phyloP scores from a whole-genome alignment of 306 rosid genomes.

The Lupinus albus region DNA sequence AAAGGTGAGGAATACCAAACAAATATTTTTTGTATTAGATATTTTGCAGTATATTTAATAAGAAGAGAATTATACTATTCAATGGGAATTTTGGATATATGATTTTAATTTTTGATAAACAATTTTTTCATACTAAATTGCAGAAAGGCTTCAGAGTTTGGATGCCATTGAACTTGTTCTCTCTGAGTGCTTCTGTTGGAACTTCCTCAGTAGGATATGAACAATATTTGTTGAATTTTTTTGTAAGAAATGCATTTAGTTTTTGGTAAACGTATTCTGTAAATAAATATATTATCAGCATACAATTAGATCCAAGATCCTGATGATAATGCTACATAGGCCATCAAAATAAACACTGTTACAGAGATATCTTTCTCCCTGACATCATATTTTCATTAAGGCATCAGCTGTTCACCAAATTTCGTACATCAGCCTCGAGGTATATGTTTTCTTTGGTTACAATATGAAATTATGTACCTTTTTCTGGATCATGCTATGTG shows the following conservation, averaged over 20 bases:
- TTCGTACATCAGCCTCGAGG: conserved; percentile 28
- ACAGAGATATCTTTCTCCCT: conserved; percentile 1
- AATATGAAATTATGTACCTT: conserved; percentile 2
- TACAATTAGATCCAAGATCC: conserved; percentile 27
- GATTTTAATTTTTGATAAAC: neutral
- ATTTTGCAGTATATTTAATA: conserved; percentile 4
- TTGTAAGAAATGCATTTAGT: conserved; percentile 14
- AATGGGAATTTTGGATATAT: conserved; percentile 22
- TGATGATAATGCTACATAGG: neutral
- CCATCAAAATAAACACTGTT: conserved; percentile 1
- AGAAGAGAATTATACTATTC: neutral
- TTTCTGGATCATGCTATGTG: conserved; percentile 8
- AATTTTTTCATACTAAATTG: conserved; percentile 29
- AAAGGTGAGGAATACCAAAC: conserved; percentile 43
- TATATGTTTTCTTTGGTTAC: conserved; percentile 21
- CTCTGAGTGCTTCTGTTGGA: neutral
- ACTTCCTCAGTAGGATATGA: neutral
- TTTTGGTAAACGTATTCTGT: conserved; percentile 11
- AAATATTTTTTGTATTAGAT: conserved; percentile 33
- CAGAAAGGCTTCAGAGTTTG: conserved; percentile 13
- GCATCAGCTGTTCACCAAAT: conserved; percentile 16
- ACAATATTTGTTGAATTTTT: neutral
- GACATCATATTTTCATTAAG: conserved; percentile 9
- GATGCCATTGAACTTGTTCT: conserved; percentile 32
- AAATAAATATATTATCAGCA: conserved; percentile 16